Conservation (phyloP, 106 monocot species). For the Allium sativum region DNA sequence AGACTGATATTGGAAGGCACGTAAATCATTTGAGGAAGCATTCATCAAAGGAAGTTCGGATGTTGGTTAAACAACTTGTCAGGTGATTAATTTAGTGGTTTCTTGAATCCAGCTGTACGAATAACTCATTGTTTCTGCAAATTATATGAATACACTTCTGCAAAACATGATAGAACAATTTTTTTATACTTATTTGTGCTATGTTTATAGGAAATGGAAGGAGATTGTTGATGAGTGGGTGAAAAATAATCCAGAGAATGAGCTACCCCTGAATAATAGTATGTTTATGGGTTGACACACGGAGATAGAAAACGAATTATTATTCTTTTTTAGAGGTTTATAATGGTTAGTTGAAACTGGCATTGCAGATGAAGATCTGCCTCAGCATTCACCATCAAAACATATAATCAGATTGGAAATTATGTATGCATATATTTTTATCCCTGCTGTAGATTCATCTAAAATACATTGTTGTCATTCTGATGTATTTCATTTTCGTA, state of each 20-base stretch:
- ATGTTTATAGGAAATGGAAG: constrained; percentile 38
- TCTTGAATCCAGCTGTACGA: background rate
- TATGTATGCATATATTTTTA: constrained; percentile 13
- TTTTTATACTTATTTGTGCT: background rate
- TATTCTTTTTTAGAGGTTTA: background rate
- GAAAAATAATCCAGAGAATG: constrained; percentile 26
- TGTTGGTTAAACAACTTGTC: constrained; percentile 38
- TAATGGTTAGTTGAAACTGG: constrained; percentile 1
- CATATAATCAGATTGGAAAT: constrained; percentile 27
- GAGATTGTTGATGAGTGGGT: constrained; percentile 58
- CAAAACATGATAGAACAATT: too few relatives aligned
- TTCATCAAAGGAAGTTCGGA: constrained; percentile 36
- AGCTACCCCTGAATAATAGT: constrained; percentile 33
- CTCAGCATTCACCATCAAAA: constrained; percentile 19
- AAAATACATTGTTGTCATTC: too few relatives aligned
- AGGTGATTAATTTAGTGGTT: constrained; percentile 18
- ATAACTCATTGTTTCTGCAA: background rate
- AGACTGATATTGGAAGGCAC: constrained; percentile 48
- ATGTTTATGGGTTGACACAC: constrained; percentile 12
- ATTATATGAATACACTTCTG: too few relatives aligned
- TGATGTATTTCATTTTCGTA: too few relatives aligned
- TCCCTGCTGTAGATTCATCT: too few relatives aligned
- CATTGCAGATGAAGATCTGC: constrained; percentile 48
- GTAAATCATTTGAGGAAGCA: constrained; percentile 47
- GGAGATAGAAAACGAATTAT: background rate